Evolutionary conservation across 2,329 filamentous ascomycete species (phyloP), one percentile per base, ranked within the genome.

Genomic region (Penicillium palitans): DNA sequence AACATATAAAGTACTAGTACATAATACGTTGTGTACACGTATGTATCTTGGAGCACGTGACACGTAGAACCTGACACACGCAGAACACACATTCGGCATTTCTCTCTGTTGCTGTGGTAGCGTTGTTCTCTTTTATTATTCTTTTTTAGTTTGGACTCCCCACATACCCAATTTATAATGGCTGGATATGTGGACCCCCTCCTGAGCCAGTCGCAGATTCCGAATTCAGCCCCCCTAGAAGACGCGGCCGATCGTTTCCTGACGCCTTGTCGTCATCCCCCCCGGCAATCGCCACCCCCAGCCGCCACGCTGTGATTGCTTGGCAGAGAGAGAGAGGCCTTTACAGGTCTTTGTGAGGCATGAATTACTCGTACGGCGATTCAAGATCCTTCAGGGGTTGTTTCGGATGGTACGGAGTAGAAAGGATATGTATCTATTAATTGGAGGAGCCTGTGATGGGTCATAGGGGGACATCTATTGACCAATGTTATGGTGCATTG

Each of bases 401-500:
- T 40, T 49, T 37, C 33, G 17, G 40, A 40, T 29, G 40, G 19
- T 21, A 21, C 19, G 19, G 19, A 21, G 19, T 44, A 52, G 45
- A 60, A 58, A 60, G 60, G 58, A 61, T 57, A 35, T 21, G 50
- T 49, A 24, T 15, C 21, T 33, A 52, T 37, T 37, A 48, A 47
- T 49, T 44, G 47, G 39, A 47, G 35, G 59, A 41, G 53, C 12
- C 50, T 59, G 40, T 51, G 56, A 64, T 64, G 61, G 62, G 42
- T 58, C 62, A 44, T 19, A 35, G 50, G 33, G 46, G 50, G 45
- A 45, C 12, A n/a, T 17, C 49, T 46, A 27, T 58, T 39, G 48
- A 55, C 62, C 61, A 63, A 64, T 63, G 55, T 59, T 29, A 55
- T 53, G 40, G 50, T 50, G 58, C 50, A 52, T 64, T 59, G 55